Evolutionary conservation across 139 green algal genomes (phyloP).

Genomic region (Closterium sp.): DNA sequence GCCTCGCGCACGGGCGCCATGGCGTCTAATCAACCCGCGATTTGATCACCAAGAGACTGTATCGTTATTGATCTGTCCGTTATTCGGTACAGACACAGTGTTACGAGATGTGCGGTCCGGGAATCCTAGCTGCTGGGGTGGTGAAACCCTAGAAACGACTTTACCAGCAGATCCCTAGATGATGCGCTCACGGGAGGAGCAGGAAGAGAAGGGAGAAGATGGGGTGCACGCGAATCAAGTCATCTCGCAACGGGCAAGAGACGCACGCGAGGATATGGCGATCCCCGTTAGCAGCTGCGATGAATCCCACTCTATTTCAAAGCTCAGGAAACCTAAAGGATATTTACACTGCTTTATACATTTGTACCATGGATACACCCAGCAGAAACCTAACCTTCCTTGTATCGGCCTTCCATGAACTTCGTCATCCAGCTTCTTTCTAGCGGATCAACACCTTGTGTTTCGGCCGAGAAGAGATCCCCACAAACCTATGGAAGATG

Average conservation of each 20-base stretch:
- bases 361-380: too few species aligned
- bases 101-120: neutral
- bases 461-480: constrained; percentile 2
- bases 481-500: constrained; percentile 32
- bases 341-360: too few species aligned
- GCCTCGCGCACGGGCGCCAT: neutral
- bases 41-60: too few species aligned
- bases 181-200: too few species aligned
- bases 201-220: neutral
- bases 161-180: too few species aligned
- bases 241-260: too few species aligned
- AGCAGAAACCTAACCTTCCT: too few species aligned
- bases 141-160: too few species aligned
- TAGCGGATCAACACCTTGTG: constrained; percentile 34
- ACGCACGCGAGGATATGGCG: neutral
- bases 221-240: neutral
- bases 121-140: neutral
- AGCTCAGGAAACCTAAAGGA: too few species aligned
- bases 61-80: neutral
- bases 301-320: too few species aligned
- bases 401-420: too few species aligned
- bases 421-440: neutral
- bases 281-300: neutral
- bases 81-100: neutral
- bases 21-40: neutral